Percentiles rank a stretch among this genome's conserved stretches.
Evolutionary conservation across 2,329 filamentous ascomycete genomes (phyloP).

Genomic region (Sporothrix mexicana): DNA sequence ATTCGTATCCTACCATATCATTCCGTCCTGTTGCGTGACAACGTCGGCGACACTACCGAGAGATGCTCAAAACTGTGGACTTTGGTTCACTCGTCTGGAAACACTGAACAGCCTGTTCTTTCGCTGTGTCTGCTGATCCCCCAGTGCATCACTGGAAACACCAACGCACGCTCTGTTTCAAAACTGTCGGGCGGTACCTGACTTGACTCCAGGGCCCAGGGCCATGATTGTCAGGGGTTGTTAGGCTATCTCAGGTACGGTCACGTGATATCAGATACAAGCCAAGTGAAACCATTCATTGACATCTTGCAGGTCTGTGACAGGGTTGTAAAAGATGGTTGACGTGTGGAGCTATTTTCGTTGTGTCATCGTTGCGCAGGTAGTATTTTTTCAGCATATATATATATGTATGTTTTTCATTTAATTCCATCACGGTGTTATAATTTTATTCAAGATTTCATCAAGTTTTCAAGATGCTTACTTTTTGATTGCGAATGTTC

Average conservation of each 20-base stretch:
- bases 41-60: not conserved
- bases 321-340: not conserved
- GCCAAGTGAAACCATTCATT: not conserved
- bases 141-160: not conserved
- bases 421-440: too few species aligned
- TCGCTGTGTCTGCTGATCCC: slow-evolving; percentile 19
- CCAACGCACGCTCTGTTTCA: slow-evolving; percentile 21
- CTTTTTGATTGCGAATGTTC: too few species aligned
- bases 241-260: not conserved
- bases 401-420: too few species aligned
- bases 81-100: not conserved
- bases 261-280: slow-evolving; percentile 1
- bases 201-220: slow-evolving; percentile 21
- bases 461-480: too few species aligned
- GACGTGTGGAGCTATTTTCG: not conserved
- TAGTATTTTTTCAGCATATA: too few species aligned
- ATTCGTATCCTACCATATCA: slow-evolving; percentile 13
- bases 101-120: slow-evolving; percentile 14
- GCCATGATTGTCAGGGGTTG: not conserved
- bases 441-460: too few species aligned
- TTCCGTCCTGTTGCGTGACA: not conserved
- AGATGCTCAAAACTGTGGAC: not conserved
- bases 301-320: not conserved
- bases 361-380: too few species aligned
- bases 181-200: slow-evolving; percentile 17